Evolutionary conservation across 2,329 filamentous ascomycete genomes (phyloP), one percentile per base, ranked within the genome.

Genomic region (Diaporthe nobilis): DNA sequence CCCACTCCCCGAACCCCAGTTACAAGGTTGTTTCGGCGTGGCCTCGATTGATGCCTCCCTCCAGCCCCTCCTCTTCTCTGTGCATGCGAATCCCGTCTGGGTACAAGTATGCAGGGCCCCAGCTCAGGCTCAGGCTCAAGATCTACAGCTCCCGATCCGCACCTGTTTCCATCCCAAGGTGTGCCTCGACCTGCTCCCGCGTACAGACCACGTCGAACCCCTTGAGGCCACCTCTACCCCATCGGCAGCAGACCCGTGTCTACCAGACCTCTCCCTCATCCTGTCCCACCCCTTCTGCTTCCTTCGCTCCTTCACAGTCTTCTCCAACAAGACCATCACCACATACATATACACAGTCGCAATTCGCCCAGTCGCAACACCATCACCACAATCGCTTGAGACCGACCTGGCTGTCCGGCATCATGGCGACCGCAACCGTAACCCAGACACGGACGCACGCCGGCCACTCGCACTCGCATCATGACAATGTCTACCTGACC

Each of bases 401-500:
- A 70, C 72, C 71, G 53, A 77, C 61, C 67, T 81, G 79, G 79
- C 75, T 81, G n/a, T 78, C 80, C 8, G 78, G 77, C 57, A 77
- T 79, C 68, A 81, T 81, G 80, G 78, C 76, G 9, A 76, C 77
- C 15, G 49, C 73, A 28, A 74, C 77, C 15, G 44, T 72, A 28
- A 74, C 73, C 57, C 80, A 80, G 71, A 78, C 78, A 34, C 84
- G 88, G 79, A 83, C 83, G 78, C 88, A 90, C 78, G 83, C 84
- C 77, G 88, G 89, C 78, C 90, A 92, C 78, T 85, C 86, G 74
- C 90, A 94, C 83, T 94, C 96, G 81, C 92, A 95, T 82, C 94
- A 97, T 84, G 95, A 98, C 85, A 97, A 95, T 85, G 90, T 92
- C 57, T 97, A 95, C 83, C 89, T 98, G 68, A 94, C 92, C 5